Base-by-base conservation (phyloP, 768 basidiomycete species). In the Leccinum uliginosum region DNA sequence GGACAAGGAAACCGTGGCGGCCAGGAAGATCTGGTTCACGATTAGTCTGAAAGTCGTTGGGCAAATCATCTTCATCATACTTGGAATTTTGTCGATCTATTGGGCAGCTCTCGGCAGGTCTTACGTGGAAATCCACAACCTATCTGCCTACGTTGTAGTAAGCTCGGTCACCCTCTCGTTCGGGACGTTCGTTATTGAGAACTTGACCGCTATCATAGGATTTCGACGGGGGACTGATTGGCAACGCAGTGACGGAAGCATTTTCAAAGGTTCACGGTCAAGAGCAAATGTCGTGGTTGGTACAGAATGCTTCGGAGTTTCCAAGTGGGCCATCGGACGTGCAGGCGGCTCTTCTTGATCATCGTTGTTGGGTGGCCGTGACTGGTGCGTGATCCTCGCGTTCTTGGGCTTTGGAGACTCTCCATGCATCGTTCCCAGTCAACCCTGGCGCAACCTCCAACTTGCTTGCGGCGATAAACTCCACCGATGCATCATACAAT, bases 111-210 rank as follows among this genome's bases (percentile, higher is more conserved):
- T 82, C 4, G 82, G 82, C 71, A 75, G 75, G 53, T 75, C 75
- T 10, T 75, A 69, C 6, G 44, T 57, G 30, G 66, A 74, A 9
- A 32, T 75, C 5, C 67, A 67, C 38, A 77, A 78, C 23, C 62
- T 87, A 24, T 64, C 75, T n/a, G 83, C 81, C 2, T 84, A 78
- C 75, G 75, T 86, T 0, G 79, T 86, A 24, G 84, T 85, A 56
- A 51, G 82, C 30, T 14, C 11, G 26, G 23, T 6, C 14, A 19
- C 6, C 7, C 47, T 2, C 47, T 2, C 32, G 3, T 27, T 19
- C 17, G 5, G 21, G 12, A 2, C 9, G 15, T 32, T 43, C 15
- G 11, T 47, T 58, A 32, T 32, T 0, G 4, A 56, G 32, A 19
- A 6, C 27, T 4, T 10, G 38, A 40, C 11, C 11, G 19, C 19